Percentiles rank a stretch among this genome's conserved stretches.
phyloP scores from a whole-genome alignment of 106 monocot species.

The Allium cepa region DNA sequence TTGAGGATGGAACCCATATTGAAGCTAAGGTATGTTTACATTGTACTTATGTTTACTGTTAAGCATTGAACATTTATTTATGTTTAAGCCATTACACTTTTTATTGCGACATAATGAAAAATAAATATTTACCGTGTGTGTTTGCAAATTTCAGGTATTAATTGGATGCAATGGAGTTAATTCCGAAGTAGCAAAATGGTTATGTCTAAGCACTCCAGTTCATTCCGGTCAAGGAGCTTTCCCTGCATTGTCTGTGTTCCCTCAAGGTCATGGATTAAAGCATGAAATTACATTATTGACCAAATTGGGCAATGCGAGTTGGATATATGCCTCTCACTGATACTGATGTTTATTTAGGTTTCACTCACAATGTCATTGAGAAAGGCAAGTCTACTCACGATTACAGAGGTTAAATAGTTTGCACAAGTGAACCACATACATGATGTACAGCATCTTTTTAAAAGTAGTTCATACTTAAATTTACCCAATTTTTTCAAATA shows the following conservation, averaged over 20 bases:
- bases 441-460: too few relatives aligned
- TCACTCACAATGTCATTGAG: constrained; percentile 2
- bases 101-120: background rate
- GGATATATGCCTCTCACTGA: constrained; percentile 25
- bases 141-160: background rate
- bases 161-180: constrained; percentile 26
- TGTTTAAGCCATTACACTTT: too few relatives aligned
- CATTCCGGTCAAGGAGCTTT: constrained; percentile 9
- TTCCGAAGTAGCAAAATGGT: constrained; percentile 20
- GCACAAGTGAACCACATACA: too few relatives aligned
- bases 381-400: background rate
- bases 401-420: too few relatives aligned
- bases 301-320: constrained; percentile 10
- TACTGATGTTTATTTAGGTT: constrained; percentile 32
- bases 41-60: too few relatives aligned
- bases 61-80: too few relatives aligned
- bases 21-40: background rate
- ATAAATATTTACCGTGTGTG: background rate
- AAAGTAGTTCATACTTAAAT: too few relatives aligned
- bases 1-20: constrained; percentile 14
- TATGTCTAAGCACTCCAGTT: constrained; percentile 5
- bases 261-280: constrained; percentile 10
- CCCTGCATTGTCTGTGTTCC: constrained; percentile 11
- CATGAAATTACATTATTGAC: constrained; percentile 8
- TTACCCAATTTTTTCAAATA: too few relatives aligned